phyloP scores from a whole-genome alignment of 208 protist genomes.

The Trypanosoma theileri region DNA sequence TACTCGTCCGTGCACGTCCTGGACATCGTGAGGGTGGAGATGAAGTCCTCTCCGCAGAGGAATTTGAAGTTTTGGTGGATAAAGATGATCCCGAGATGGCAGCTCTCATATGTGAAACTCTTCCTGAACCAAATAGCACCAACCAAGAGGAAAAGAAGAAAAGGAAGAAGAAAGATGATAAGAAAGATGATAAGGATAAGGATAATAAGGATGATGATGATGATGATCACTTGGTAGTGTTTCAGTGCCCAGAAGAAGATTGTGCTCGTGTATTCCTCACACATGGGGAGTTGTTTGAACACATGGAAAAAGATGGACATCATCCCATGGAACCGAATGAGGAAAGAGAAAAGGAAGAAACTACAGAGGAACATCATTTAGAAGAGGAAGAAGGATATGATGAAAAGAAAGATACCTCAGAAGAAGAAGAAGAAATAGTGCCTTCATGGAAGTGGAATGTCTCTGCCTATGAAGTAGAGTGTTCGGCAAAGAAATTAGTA shows the following conservation, averaged over 20 bases:
- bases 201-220: conserved; percentile 1
- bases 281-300: conserved; percentile 59
- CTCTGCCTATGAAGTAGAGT: conserved; percentile 46
- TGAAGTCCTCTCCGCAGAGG: conserved; percentile 14
- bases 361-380: neutral
- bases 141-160: too few species aligned
- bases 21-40: neutral
- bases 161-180: too few species aligned
- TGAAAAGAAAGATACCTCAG: neutral
- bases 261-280: conserved; percentile 58
- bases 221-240: conserved; percentile 29
- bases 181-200: too few species aligned
- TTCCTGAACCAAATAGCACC: neutral
- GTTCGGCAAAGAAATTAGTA: conserved; percentile 41
- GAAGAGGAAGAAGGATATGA: neutral
- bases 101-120: conserved; percentile 1
- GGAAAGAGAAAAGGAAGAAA: neutral
- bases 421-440: neutral
- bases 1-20: conserved; percentile 6
- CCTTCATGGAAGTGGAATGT: neutral
- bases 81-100: conserved; percentile 20
- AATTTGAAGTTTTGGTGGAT: conserved; percentile 63
- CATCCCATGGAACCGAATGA: neutral
- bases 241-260: conserved; percentile 31
- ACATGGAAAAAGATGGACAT: conserved; percentile 45